Percentiles rank a stretch among this genome's conserved stretches.
These are phyloP conservation scores for Cladobotryum mycophilum DNA, from an alignment of 2,329 filamentous ascomycete genomes.

Conservation along the genomic window DNA sequence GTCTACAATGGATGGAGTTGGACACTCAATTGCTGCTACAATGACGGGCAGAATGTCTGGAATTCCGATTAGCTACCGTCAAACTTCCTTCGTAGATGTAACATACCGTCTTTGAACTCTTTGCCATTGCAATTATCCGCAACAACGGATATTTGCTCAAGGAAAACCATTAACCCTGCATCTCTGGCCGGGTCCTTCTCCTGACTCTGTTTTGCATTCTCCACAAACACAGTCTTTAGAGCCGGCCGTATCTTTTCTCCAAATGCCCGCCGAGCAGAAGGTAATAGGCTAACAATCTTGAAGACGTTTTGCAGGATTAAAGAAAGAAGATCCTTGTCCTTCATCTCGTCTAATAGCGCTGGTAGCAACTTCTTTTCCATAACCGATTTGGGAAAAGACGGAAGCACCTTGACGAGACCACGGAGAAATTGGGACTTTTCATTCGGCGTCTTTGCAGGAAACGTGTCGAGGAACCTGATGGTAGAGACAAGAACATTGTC, in stretches of 20 bases:
- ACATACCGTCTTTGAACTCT: slow-evolving; percentile 85
- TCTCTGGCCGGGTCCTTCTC: slow-evolving; percentile 82
- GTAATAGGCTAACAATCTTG: slow-evolving; percentile 74
- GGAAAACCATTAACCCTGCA: slow-evolving; percentile 81
- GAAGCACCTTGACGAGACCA: slow-evolving; percentile 77
- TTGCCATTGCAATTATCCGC: slow-evolving; percentile 79
- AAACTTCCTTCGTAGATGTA: not conserved
- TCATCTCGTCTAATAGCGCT: slow-evolving; percentile 84
- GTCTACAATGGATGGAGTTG: slow-evolving; percentile 85
- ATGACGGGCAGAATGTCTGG: slow-evolving; percentile 83
- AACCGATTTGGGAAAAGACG: slow-evolving; percentile 87
- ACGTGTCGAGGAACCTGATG: slow-evolving; percentile 85
- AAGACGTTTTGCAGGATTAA: slow-evolving; percentile 88
- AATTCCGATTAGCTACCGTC: not conserved
- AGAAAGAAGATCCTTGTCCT: slow-evolving; percentile 81
- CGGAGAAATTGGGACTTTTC: slow-evolving; percentile 92
- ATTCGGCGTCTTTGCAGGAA: slow-evolving; percentile 84
- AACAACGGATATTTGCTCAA: slow-evolving; percentile 74
- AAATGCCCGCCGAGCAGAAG: slow-evolving; percentile 71
- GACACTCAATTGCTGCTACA: slow-evolving; percentile 74
- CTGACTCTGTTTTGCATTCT: slow-evolving; percentile 47
- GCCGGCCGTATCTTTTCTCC: slow-evolving; percentile 80
- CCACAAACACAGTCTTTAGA: slow-evolving; percentile 75
- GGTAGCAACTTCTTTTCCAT: slow-evolving; percentile 92
- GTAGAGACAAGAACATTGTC: slow-evolving; percentile 96